phyloP scores from a whole-genome alignment of 1,284 basidiomycete genomes.

The Athelia sp. region DNA sequence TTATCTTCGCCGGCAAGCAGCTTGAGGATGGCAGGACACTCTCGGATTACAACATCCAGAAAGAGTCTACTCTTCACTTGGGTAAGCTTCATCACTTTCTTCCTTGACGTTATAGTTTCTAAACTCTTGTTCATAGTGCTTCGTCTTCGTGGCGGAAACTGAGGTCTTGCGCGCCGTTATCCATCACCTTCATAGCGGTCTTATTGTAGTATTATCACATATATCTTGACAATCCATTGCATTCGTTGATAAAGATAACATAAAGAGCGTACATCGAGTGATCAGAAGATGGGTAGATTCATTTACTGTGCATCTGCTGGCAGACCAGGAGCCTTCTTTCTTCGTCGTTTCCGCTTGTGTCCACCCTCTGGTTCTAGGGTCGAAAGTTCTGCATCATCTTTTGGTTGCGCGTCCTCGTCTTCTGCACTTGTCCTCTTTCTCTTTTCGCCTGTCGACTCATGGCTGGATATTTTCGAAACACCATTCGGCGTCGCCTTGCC shows the following conservation, averaged over 20 bases:
- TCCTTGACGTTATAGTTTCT: conserved; percentile 31
- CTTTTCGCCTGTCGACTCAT: conserved; percentile 12
- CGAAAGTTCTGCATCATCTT: conserved; percentile 1
- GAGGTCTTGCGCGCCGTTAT: neutral
- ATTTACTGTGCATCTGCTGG: too few relatives aligned
- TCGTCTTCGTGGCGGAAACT: conserved; percentile 70
- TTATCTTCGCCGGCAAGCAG: conserved; percentile 78
- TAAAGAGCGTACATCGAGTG: too few relatives aligned
- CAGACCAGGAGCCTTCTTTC: too few relatives aligned
- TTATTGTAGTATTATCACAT: conserved; percentile 1
- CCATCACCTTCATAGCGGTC: neutral
- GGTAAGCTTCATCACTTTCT: conserved; percentile 33
- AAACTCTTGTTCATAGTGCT: conserved; percentile 53
- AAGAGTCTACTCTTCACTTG: conserved; percentile 65
- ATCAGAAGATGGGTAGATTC: too few relatives aligned
- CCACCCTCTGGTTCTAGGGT: conserved; percentile 10
- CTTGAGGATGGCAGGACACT: conserved; percentile 66
- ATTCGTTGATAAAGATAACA: neutral
- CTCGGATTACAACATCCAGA: conserved; percentile 67
- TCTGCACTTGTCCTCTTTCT: conserved; percentile 9
- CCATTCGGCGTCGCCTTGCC: conserved; percentile 7
- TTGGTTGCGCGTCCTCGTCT: neutral
- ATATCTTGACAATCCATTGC: neutral
- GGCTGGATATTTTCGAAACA: neutral
- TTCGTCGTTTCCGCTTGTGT: conserved; percentile 29